Conservation (phyloP, 1,139 yeast genomes). For the Magnusiomyces suaveolens region DNA sequence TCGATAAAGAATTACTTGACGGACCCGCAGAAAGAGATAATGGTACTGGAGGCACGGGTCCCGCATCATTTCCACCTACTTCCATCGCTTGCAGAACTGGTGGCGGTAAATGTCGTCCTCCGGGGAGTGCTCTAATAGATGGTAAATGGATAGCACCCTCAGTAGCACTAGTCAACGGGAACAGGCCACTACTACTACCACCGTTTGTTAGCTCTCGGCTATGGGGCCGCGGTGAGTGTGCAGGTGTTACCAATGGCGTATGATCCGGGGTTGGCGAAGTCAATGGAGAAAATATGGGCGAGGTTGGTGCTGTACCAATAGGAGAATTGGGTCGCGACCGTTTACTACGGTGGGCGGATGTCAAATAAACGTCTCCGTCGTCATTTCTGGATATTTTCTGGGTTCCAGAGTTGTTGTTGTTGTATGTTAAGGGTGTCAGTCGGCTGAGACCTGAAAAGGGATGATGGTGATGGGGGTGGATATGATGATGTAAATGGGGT, state of each 20-base stretch:
- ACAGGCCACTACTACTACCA: too few species aligned
- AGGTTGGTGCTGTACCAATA: constrained; percentile 54
- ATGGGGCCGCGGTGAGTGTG: constrained; percentile 43
- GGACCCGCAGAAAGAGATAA: constrained; percentile 8
- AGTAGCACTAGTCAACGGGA: constrained; percentile 21
- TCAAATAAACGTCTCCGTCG: constrained; percentile 40
- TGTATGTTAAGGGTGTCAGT: constrained; percentile 44
- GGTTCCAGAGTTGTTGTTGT: background rate
- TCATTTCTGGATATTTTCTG: constrained; percentile 18
- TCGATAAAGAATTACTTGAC: background rate
- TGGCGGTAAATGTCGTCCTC: constrained; percentile 27
- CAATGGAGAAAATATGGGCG: constrained; percentile 35
- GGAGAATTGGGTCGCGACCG: constrained; percentile 77
- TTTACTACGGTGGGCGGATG: constrained; percentile 40
- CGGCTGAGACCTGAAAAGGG: constrained; percentile 44
- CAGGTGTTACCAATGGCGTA: constrained; percentile 38
- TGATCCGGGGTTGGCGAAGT: constrained; percentile 43
- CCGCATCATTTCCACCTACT: constrained; percentile 19
- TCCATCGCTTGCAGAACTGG: constrained; percentile 29
- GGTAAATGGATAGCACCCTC: constrained; percentile 32
- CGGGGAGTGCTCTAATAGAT: constrained; percentile 32
- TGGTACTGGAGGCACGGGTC: constrained; percentile 7
- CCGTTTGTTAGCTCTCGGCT: constrained; percentile 30
- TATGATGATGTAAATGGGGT: too few species aligned
- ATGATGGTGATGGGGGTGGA: constrained; percentile 26